Base-by-base conservation (phyloP, 169 alveolate genomes). In the Eimeria necatrix region DNA sequence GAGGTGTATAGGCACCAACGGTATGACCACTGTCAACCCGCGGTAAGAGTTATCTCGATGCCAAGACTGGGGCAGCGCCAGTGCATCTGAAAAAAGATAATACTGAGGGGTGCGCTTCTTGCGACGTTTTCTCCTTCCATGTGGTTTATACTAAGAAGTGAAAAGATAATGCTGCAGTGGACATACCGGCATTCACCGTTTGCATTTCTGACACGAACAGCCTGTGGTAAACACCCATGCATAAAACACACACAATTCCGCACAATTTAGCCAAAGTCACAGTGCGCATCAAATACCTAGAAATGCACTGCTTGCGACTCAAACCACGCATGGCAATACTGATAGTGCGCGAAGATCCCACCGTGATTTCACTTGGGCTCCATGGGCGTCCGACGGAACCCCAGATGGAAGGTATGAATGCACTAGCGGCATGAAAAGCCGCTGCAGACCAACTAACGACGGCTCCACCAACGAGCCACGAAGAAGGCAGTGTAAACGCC, bases 21-120 rank as follows among this genome's bases (percentile, higher is more conserved):
- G 96, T 20, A 94, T 52, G 80, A 94, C 78, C 12, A 94, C 71
- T 9, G 96, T 94, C 12, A 94, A 49, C 46, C 96, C 94, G 49
- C 94, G 94, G 60, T 68, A 41, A 32, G 87, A 71, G 22, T 52
- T 94, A 87, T 94, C 96, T 18, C 96, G 88, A 64, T 94, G 96
- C 96, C 96, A 94, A 12, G 94, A 85, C 88, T 94, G 96, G 48
- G 91, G 8, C 56, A 94, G 76, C 52, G 96, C 96, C 91, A 94
- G 53, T 4, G 96, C 90, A 85, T 94, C 96, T 94, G 96, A 61
- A 7, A 46, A 74, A 20, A 26, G 10, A 49, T 22, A 18, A n/a
- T 20, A 51, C 53, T 49, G 8, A 8, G 53, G 12, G 20, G 16
- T 46, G 22, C 85, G 16, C 59, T 18, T 22, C 48, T 80, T 51